These are phyloP conservation scores for Cryphonectria japonica DNA, from an alignment of 2,329 filamentous ascomycete species.

Conservation along the genomic window DNA sequence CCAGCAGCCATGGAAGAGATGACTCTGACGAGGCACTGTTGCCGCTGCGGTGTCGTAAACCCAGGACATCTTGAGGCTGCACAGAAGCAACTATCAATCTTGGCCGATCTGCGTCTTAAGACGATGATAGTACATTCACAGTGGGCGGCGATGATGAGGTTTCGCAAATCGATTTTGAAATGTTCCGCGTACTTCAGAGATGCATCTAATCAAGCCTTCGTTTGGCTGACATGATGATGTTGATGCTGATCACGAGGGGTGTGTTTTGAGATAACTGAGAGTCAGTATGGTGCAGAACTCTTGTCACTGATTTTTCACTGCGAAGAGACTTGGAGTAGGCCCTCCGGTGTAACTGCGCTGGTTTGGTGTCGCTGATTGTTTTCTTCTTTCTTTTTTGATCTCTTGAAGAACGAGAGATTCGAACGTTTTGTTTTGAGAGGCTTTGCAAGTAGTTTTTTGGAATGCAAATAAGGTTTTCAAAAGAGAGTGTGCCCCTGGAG, in stretches of 20 bases:
- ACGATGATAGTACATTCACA: neutral
- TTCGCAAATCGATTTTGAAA: neutral
- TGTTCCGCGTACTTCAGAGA: neutral
- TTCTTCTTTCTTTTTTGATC: too few relatives aligned
- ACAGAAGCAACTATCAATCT: neutral
- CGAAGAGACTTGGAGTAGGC: neutral
- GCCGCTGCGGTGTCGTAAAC: constrained; percentile 15
- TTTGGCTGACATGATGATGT: constrained; percentile 14
- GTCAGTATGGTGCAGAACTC: neutral
- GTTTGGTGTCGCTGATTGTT: neutral
- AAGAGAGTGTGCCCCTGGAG: neutral
- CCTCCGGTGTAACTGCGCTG: neutral
- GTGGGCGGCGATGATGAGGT: neutral
- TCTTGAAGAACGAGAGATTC: neutral
- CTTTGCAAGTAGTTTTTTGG: neutral
- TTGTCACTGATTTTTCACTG: neutral
- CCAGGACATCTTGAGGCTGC: constrained; percentile 18
- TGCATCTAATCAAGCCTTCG: neutral
- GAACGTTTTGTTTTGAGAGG: neutral
- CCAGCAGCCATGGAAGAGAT: constrained; percentile 57
- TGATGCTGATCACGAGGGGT: neutral
- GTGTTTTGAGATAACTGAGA: too few relatives aligned
- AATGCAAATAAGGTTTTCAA: neutral
- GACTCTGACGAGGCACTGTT: constrained; percentile 28
- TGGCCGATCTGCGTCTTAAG: neutral